phyloP scores from a whole-genome alignment of 1,139 yeast species.

The Hyphopichia fennica region DNA sequence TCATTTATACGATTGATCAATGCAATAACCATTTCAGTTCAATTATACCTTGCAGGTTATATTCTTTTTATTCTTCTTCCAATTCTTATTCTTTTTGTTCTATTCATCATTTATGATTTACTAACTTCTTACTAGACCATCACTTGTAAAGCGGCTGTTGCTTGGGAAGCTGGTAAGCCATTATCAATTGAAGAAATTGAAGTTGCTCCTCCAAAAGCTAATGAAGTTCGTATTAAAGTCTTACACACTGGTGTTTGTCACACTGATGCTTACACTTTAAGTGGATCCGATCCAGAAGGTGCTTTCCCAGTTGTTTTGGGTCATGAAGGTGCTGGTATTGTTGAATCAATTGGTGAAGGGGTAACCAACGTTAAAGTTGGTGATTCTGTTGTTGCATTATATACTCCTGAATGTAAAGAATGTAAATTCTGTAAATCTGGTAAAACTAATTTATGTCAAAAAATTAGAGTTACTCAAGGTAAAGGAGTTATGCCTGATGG shows the following conservation, averaged over 20 bases:
- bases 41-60: too few relatives aligned
- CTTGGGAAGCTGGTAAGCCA: constrained; percentile 94
- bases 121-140: constrained; percentile 52
- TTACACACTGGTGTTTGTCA: constrained; percentile 94
- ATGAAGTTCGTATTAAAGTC: constrained; percentile 92
- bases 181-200: constrained; percentile 81
- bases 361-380: constrained; percentile 85
- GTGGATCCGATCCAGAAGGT: constrained; percentile 96
- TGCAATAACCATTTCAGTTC: too few relatives aligned
- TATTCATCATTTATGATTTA: background rate
- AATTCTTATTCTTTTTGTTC: background rate
- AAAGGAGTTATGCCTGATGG: constrained; percentile 73
- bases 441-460: constrained; percentile 90
- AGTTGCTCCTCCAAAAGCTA: constrained; percentile 93
- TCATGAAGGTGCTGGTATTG: constrained; percentile 97
- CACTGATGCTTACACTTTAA: constrained; percentile 94
- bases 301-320: constrained; percentile 90
- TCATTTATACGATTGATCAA: too few relatives aligned
- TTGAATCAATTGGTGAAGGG: constrained; percentile 90
- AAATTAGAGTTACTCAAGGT: constrained; percentile 65
- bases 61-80: background rate
- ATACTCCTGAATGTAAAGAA: constrained; percentile 94
- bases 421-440: constrained; percentile 96
- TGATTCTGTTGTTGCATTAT: constrained; percentile 86
- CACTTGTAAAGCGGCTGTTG: constrained; percentile 93